These are phyloP conservation scores for Hypoxylon cercidicola DNA, from an alignment of 495 filamentous ascomycete species.

Conservation along the genomic window DNA sequence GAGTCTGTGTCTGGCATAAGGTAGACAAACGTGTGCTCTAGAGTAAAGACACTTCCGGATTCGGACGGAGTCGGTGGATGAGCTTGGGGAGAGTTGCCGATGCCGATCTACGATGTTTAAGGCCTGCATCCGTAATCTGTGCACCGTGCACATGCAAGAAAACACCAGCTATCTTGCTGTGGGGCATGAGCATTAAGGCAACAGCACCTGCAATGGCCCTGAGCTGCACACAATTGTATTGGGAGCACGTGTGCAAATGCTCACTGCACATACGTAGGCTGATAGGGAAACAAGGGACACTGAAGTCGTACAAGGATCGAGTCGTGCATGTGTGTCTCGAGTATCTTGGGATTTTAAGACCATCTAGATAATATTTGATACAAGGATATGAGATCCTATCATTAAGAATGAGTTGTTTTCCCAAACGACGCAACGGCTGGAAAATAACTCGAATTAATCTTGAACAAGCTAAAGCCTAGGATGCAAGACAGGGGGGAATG, in stretches of 20 bases:
- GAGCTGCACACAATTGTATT: not conserved
- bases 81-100: slow-evolving; percentile 19
- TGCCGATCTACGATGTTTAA: slow-evolving; percentile 12
- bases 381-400: not conserved
- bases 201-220: not conserved
- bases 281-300: not conserved
- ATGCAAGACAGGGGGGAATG: not conserved
- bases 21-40: not conserved
- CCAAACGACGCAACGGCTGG: not conserved
- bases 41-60: slow-evolving; percentile 19
- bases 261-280: not conserved
- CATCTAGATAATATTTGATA: not conserved
- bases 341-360: not conserved
- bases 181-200: not conserved
- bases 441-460: slow-evolving; percentile 1
- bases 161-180: not conserved
- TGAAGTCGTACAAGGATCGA: not conserved
- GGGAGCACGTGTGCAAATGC: slow-evolving; percentile 1
- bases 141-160: too few relatives aligned
- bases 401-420: not conserved
- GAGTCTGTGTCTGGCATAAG: slow-evolving; percentile 34
- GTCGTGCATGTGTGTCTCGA: too few relatives aligned
- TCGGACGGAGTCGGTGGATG: slow-evolving; percentile 24
- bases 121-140: too few relatives aligned
- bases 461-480: not conserved